These are phyloP conservation scores for Trifolium subterraneum DNA, from an alignment of 306 rosid genomes.

Conservation along the genomic window DNA sequence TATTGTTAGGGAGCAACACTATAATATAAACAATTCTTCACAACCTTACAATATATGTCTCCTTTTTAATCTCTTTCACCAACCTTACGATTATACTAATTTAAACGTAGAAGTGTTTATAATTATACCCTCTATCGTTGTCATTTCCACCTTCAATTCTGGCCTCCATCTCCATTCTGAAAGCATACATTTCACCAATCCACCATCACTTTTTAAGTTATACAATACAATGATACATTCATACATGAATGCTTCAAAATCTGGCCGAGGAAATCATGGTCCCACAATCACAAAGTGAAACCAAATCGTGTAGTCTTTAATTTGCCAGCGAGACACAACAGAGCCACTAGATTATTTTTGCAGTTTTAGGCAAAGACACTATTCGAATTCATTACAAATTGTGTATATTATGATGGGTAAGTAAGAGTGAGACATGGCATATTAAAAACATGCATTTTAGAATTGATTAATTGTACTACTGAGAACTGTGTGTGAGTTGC, in stretches of 20 bases:
- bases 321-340: not conserved
- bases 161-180: not conserved
- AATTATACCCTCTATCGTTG: not conserved
- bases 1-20: too few species aligned
- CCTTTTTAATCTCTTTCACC: too few species aligned
- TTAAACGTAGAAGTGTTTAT: too few species aligned
- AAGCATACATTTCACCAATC: too few species aligned
- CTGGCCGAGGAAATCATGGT: too few species aligned
- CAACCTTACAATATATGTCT: too few species aligned
- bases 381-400: not conserved
- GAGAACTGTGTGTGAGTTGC: not conserved
- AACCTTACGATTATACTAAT: not conserved
- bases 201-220: too few species aligned
- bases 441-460: constrained; percentile 5
- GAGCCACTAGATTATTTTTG: not conserved
- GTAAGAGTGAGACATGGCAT: not conserved
- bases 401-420: not conserved
- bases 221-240: too few species aligned
- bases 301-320: not conserved
- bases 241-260: too few species aligned
- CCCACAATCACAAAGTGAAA: not conserved
- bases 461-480: not conserved
- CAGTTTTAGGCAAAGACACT: constrained; percentile 7
- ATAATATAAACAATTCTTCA: not conserved
- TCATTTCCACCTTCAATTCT: not conserved